These are phyloP conservation scores for Diaporthe citriasiana DNA, from an alignment of 2,329 filamentous ascomycete species.

Conservation along the genomic window DNA sequence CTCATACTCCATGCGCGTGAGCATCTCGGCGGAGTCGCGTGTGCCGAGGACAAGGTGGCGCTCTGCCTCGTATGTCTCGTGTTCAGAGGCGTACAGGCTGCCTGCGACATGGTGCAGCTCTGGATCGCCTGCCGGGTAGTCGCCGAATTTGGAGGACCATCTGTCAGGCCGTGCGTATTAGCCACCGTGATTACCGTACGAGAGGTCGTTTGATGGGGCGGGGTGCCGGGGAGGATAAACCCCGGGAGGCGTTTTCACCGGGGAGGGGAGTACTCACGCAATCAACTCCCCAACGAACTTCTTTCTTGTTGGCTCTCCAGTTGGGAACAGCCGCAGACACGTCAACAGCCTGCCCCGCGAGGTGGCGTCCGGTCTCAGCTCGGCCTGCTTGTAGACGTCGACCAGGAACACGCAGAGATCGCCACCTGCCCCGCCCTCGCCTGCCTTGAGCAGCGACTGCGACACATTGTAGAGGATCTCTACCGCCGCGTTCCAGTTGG, in stretches of 20 bases:
- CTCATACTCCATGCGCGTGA: constrained; percentile 87
- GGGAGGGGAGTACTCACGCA: constrained; percentile 64
- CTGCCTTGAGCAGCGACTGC: constrained; percentile 87
- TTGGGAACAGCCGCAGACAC: constrained; percentile 83
- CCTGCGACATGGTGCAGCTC: constrained; percentile 95
- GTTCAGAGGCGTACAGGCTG: constrained; percentile 90
- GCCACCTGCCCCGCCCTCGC: constrained; percentile 93
- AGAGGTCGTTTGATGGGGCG: background rate
- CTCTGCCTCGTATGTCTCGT: constrained; percentile 94
- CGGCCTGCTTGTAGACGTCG: constrained; percentile 91
- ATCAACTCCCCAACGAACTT: constrained; percentile 91
- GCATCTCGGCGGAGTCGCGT: constrained; percentile 84
- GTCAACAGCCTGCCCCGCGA: constrained; percentile 83
- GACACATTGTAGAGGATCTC: constrained; percentile 90
- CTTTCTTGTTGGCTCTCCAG: constrained; percentile 91
- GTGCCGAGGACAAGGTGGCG: constrained; percentile 90
- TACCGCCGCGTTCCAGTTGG: constrained; percentile 87
- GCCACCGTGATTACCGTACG: background rate
- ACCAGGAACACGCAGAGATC: constrained; percentile 90
- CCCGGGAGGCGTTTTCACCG: background rate
- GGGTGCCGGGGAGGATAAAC: background rate
- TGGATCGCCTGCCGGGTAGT: constrained; percentile 91
- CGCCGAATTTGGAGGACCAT: constrained; percentile 89
- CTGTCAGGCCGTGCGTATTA: background rate
- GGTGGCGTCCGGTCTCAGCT: constrained; percentile 80